Base-by-base conservation (phyloP, 139 green algal species). In the Zygnema circumcarinatum region DNA sequence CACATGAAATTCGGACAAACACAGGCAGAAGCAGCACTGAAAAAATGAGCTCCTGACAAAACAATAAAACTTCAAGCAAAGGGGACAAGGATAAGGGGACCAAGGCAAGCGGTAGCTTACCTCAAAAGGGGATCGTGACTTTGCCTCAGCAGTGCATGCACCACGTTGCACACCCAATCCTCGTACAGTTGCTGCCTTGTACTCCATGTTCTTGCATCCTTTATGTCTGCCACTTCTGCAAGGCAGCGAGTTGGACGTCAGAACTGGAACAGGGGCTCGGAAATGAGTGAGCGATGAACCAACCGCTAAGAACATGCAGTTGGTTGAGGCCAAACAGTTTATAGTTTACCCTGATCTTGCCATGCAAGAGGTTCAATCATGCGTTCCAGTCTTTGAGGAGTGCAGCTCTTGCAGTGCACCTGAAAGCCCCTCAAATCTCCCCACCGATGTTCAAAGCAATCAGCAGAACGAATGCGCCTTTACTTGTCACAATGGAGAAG, bases 91-190 rank as follows among this genome's bases (percentile, higher is more conserved):
- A 35, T 38, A 83, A 0, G 76, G 72, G 33, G n/a, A n/a, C n/a
- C n/a, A n/a, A n/a, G n/a, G n/a, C n/a, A n/a, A n/a, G n/a, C n/a
- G n/a, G n/a, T n/a, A n/a, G n/a, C 62, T 31, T 72, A 87, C 81
- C 41, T 67, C 7, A 87, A 33, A 83, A 88, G 81, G 35, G 85
- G 56, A 38, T 83, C 47, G 39, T 35, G 25, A 7, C 52, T 83
- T 31, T 86, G 89, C 74, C 81, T 11, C 73, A 95, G 86, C 83
- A 96, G 75, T 53, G 90, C 81, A 42, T 79, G 79, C 22, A 90
- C 88, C 41, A 96, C 74, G 0, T 84, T 38, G 56, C 93, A 94
- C 1, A 96, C 68, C 94, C 93, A 96, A 0, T 42, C 52, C 25
- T 87, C 87, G 67, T 93, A 91, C 16, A 53, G 32, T 52, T 74